Percentiles rank a stretch among this genome's conserved stretches.
Conservation (phyloP, 768 basidiomycete species). For the Punctularia strigosozonata region DNA sequence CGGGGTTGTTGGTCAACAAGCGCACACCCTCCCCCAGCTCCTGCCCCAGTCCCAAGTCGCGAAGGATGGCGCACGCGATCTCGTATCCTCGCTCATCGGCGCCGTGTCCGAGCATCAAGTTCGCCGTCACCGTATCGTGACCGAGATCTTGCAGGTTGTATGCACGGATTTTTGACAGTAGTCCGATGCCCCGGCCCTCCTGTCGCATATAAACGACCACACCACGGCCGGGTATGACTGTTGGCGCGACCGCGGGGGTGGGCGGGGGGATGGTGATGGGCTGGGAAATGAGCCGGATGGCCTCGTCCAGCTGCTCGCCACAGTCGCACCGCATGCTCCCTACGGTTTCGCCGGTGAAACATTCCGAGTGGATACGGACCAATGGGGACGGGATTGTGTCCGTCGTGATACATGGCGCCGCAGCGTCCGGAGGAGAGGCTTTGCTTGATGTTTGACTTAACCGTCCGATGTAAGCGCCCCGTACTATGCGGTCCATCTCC, state of each 20-base stretch:
- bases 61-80: constrained; percentile 80
- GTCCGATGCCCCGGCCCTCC: constrained; percentile 94
- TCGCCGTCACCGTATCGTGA: constrained; percentile 97
- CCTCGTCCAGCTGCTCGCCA: constrained; percentile 96
- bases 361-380: constrained; percentile 95
- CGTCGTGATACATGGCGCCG: constrained; percentile 5
- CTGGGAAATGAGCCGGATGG: constrained; percentile 79
- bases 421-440: constrained; percentile 17
- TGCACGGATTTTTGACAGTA: constrained; percentile 90
- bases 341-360: constrained; percentile 96
- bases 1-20: constrained; percentile 94
- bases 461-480: constrained; percentile 89
- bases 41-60: constrained; percentile 69
- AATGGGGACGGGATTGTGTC: constrained; percentile 57
- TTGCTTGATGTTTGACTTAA: constrained; percentile 42
- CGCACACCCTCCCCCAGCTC: constrained; percentile 48
- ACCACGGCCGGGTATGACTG: constrained; percentile 69
- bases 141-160: constrained; percentile 98
- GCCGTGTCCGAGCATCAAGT: constrained; percentile 86
- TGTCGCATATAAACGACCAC: constrained; percentile 93
- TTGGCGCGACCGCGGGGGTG: constrained; percentile 18
- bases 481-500: constrained; percentile 82
- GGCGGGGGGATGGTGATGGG: constrained; percentile 39
- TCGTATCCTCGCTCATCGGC: constrained; percentile 94
- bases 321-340: constrained; percentile 99